Evolutionary conservation across 768 basidiomycete genomes (phyloP).

Genomic region (Rhizopogon sp.): DNA sequence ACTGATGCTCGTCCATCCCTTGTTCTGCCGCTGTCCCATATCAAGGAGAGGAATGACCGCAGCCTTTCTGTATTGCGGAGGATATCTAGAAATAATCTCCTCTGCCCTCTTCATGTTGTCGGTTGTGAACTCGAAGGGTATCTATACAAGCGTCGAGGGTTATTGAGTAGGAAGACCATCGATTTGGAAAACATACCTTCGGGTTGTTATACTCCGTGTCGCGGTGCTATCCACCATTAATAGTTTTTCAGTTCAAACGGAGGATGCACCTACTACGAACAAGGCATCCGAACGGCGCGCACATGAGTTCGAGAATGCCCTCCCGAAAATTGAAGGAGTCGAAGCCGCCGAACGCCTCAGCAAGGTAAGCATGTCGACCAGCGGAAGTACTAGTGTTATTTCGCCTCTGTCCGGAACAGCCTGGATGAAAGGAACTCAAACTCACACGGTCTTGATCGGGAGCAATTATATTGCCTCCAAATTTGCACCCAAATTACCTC

Average conservation of each 20-base stretch:
- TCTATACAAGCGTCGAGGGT: conserved; percentile 38
- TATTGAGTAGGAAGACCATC: neutral
- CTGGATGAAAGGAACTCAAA: neutral
- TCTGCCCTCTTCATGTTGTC: conserved; percentile 83
- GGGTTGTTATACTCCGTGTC: conserved; percentile 95
- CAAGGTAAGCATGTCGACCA: conserved; percentile 19
- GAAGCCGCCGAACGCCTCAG: conserved; percentile 8
- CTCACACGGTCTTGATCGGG: conserved; percentile 2
- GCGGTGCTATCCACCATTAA: conserved; percentile 62
- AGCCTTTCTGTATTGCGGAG: conserved; percentile 97
- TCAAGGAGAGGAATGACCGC: conserved; percentile 96
- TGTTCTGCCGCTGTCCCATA: conserved; percentile 95
- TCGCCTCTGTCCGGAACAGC: neutral
- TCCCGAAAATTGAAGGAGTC: conserved; percentile 14
- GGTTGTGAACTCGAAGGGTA: conserved; percentile 80
- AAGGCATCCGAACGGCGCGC: conserved; percentile 72
- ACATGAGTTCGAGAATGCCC: conserved; percentile 33
- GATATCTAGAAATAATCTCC: conserved; percentile 90
- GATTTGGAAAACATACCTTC: conserved; percentile 42
- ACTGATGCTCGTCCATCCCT: conserved; percentile 96
- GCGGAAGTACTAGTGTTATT: neutral
- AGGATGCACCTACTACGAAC: conserved; percentile 63
- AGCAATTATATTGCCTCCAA: neutral
- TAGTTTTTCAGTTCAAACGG: conserved; percentile 8
- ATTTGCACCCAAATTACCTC: too few species aligned